Evolutionary conservation across 352 stramenopile genomes (phyloP).

Genomic region (Blastocystis hominis): DNA sequence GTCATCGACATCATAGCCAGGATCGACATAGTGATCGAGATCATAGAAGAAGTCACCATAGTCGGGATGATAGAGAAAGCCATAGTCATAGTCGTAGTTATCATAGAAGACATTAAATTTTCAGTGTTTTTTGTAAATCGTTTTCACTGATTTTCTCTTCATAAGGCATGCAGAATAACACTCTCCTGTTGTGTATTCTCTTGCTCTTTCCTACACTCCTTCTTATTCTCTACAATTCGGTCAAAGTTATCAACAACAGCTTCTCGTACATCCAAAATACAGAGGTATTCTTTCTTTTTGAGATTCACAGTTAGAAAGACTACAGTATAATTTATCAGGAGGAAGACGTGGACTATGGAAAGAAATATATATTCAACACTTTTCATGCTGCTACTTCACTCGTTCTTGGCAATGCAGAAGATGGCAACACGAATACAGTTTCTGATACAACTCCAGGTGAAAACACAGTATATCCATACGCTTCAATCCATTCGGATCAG

Average conservation of each 20-base stretch:
- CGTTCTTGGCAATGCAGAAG: too few species aligned
- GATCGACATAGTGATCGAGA: background rate
- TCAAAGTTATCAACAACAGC: background rate
- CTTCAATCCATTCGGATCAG: too few species aligned
- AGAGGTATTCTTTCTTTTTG: too few species aligned
- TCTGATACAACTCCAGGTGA: too few species aligned
- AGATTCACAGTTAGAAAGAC: too few species aligned
- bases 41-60: slow-evolving; percentile 2
- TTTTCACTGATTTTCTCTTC: background rate
- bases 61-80: background rate
- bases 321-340: too few species aligned
- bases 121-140: slow-evolving; percentile 1
- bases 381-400: too few species aligned
- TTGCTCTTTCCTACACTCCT: background rate
- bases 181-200: background rate
- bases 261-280: too few species aligned
- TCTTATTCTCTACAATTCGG: background rate
- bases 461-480: too few species aligned
- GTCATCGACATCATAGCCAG: background rate
- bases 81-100: slow-evolving; percentile 34
- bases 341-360: too few species aligned
- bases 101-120: slow-evolving; percentile 1
- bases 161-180: background rate
- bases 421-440: too few species aligned
- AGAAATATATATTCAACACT: too few species aligned